These are phyloP conservation scores for Lepidium sativum DNA, from an alignment of 345 rosid species.

Conservation along the genomic window DNA sequence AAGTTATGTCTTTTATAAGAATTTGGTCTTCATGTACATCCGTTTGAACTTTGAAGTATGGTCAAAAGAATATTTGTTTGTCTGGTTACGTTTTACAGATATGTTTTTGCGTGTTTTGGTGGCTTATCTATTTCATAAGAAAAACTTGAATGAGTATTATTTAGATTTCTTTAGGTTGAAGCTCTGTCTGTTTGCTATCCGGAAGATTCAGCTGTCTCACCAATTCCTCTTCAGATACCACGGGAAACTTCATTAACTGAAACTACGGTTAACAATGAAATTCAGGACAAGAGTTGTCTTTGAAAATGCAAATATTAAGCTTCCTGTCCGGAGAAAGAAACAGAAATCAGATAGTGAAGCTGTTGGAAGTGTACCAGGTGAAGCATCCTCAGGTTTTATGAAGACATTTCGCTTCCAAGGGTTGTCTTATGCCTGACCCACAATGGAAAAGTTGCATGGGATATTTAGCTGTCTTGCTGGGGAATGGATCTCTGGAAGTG, in stretches of 20 bases:
- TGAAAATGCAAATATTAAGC: slow-evolving; percentile 27
- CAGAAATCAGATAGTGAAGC: slow-evolving; percentile 25
- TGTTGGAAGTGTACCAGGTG: slow-evolving; percentile 16
- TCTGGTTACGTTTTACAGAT: not conserved
- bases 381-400: slow-evolving; percentile 25
- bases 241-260: slow-evolving; percentile 25
- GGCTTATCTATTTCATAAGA: not conserved
- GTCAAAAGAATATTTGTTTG: not conserved
- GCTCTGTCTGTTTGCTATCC: slow-evolving; percentile 44
- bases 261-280: slow-evolving; percentile 15
- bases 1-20: not conserved
- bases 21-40: not conserved
- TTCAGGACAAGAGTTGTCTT: slow-evolving; percentile 12
- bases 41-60: not conserved
- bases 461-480: slow-evolving; percentile 84
- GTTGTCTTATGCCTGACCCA: slow-evolving; percentile 77
- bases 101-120: not conserved
- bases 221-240: slow-evolving; percentile 24
- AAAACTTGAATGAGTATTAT: too few relatives aligned
- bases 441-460: slow-evolving; percentile 91
- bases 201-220: slow-evolving; percentile 35
- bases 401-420: slow-evolving; percentile 58
- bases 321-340: slow-evolving; percentile 23
- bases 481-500: slow-evolving; percentile 93
- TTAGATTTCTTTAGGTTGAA: slow-evolving; percentile 19